phyloP scores from a whole-genome alignment of 345 rosid species.

The Anacardium occidentale region DNA sequence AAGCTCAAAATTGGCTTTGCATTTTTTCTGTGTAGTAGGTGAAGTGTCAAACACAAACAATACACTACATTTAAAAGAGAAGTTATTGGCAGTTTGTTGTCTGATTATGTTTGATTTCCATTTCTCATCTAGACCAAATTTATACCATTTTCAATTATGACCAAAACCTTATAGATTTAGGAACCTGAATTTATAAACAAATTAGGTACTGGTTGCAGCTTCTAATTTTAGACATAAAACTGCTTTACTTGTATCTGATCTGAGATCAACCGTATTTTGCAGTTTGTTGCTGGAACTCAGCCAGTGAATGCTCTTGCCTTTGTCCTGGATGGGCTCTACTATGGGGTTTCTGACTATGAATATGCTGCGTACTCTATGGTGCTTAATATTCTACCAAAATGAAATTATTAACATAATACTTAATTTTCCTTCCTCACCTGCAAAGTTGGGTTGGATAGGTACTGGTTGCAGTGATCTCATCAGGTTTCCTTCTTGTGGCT shows the following conservation, averaged over 20 bases:
- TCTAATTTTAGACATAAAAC: not conserved
- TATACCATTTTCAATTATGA: not conserved
- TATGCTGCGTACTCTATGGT: slow-evolving; percentile 95
- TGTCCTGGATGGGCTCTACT: slow-evolving; percentile 86
- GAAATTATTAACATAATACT: slow-evolving; percentile 4
- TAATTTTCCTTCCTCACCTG: slow-evolving; percentile 23
- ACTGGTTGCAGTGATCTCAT: slow-evolving; percentile 58
- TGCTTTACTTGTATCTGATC: slow-evolving; percentile 3
- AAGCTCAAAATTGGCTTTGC: too few relatives aligned
- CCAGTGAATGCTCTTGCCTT: slow-evolving; percentile 92
- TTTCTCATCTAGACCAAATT: too few relatives aligned
- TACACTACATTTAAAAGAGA: too few relatives aligned
- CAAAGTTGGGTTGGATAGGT: slow-evolving; percentile 39
- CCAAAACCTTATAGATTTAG: too few relatives aligned
- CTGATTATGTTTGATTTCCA: too few relatives aligned
- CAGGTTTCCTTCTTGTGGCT: slow-evolving; percentile 56
- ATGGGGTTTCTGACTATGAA: slow-evolving; percentile 89
- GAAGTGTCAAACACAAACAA: too few relatives aligned
- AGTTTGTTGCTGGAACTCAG: slow-evolving; percentile 97
- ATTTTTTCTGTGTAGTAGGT: too few relatives aligned
- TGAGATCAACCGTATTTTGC: slow-evolving; percentile 18
- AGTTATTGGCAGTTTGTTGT: too few relatives aligned
- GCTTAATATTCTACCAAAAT: slow-evolving; percentile 16
- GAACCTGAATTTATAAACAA: not conserved
- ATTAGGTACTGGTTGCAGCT: not conserved